Percentiles rank a stretch among this genome's conserved stretches.
These are phyloP conservation scores for Cylindricascospora bacillispora DNA, from an alignment of 1,139 yeast genomes.

Conservation along the genomic window DNA sequence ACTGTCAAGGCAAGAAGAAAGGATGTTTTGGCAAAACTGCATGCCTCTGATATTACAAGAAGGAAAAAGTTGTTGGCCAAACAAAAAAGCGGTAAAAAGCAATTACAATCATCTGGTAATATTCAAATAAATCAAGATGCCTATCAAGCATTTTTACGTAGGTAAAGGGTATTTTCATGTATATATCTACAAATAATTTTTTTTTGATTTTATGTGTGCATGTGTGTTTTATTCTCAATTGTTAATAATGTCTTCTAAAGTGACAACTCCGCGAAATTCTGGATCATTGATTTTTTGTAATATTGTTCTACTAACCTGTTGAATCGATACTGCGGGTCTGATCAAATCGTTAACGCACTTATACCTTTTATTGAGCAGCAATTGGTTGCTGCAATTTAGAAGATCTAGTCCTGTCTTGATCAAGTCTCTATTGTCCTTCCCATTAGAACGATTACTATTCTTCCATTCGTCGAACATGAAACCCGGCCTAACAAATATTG, in stretches of 20 bases:
- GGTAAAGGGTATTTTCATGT: constrained; percentile 5
- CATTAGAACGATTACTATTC: constrained; percentile 11
- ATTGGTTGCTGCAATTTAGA: constrained; percentile 34
- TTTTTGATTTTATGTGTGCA: too few species aligned
- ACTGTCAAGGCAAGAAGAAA: constrained; percentile 88
- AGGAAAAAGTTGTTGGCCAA: constrained; percentile 76
- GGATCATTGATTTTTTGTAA: constrained; percentile 42
- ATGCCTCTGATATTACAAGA: constrained; percentile 88
- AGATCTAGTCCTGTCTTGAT: constrained; percentile 27
- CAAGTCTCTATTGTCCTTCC: constrained; percentile 23
- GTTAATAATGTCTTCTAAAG: constrained; percentile 37
- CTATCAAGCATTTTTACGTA: constrained; percentile 51
- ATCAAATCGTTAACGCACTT: constrained; percentile 34
- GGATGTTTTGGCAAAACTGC: constrained; percentile 82
- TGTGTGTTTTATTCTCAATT: neutral
- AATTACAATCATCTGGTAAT: constrained; percentile 67
- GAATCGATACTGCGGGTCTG: constrained; percentile 58
- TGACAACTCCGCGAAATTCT: constrained; percentile 43
- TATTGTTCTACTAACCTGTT: constrained; percentile 50
- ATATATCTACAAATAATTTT: constrained; percentile 1
- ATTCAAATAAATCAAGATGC: constrained; percentile 77
- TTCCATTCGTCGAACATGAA: constrained; percentile 56
- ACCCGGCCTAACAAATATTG: constrained; percentile 66
- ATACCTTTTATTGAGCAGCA: constrained; percentile 23
- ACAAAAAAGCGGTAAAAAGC: constrained; percentile 90